Conservation (phyloP, 352 stramenopile genomes). For the Phytophthora aleatoria region DNA sequence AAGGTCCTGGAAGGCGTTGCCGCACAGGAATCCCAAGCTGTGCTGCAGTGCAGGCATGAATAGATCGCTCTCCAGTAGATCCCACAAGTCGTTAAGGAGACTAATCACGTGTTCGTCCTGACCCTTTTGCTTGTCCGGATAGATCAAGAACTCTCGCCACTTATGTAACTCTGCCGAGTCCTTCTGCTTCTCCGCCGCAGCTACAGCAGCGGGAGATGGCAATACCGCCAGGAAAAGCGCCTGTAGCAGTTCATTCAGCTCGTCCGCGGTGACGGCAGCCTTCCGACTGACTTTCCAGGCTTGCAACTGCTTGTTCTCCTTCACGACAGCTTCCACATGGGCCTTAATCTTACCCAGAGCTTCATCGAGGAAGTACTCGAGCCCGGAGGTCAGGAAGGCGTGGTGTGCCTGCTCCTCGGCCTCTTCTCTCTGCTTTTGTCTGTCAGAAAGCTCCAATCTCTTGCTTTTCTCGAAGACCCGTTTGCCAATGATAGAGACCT, state of each 20-base stretch:
- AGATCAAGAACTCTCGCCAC: conserved; percentile 80
- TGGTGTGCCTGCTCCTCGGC: conserved; percentile 59
- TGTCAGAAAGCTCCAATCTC: conserved; percentile 7
- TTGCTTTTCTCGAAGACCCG: conserved; percentile 73
- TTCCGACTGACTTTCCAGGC: conserved; percentile 79
- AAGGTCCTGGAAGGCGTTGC: conserved; percentile 83
- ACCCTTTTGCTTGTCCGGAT: conserved; percentile 66
- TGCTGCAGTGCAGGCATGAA: conserved; percentile 77
- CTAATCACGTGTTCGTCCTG: conserved; percentile 81
- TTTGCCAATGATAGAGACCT: conserved; percentile 80
- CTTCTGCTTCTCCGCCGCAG: conserved; percentile 36
- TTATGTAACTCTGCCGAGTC: conserved; percentile 35
- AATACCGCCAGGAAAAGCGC: conserved; percentile 64
- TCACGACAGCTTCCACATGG: conserved; percentile 65
- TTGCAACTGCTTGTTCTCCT: conserved; percentile 56
- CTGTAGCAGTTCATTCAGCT: conserved; percentile 80
- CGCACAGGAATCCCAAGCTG: conserved; percentile 72
- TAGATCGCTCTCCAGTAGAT: conserved; percentile 79
- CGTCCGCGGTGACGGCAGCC: conserved; percentile 62
- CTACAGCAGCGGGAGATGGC: conserved; percentile 36
- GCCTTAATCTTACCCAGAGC: conserved; percentile 60
- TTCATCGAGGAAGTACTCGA: conserved; percentile 83
- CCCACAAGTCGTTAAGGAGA: conserved; percentile 83
- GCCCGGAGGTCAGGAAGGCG: conserved; percentile 70
- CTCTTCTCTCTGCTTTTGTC: conserved; percentile 32